Base-by-base conservation (phyloP, 768 basidiomycete genomes). In the Epithele typhae region DNA sequence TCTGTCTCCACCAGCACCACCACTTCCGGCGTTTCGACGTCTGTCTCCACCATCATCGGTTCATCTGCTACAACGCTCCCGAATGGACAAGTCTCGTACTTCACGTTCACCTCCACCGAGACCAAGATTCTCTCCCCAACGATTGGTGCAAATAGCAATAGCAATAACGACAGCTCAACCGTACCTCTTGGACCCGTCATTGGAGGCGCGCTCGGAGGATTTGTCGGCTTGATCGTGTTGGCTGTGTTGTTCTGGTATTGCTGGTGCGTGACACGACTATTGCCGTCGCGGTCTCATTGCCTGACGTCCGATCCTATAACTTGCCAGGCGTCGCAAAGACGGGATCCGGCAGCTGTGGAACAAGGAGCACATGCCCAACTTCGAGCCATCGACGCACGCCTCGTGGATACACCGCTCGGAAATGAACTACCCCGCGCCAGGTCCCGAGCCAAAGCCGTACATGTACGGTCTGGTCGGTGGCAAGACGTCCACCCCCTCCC, bases 381-480 rank as follows among this genome's bases (percentile, higher is more conserved):
- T 46, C 37, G 51, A 53, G 30, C 40, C 45, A 10, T 12, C 43
- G 21, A 30, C 40, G 1, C 38, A 47, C 25, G 37, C 45, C 3
- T 18, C 37, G 2, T 32, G 41, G n/a, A 25, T 32, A n/a, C 49
- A 30, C 4, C 46, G 34, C 14, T 21, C 23, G 4, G 30, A 32
- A 10, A 23, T 33, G 25, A 40, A 40, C 18, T 51, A 49, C 2
- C 34, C 52, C 11, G 48, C 49, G 18, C 48, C 46, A 15, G 66
- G 68, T 33, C 62, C 65, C 23, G 71, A 73, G 38, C 79, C 77
- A 4, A 74, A 66, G 58, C 80, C 81, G 19, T 84, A 84, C 56
- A 71, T 78, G 54, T 84, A 84, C 52, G 81, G 81, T 15, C 68
- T 78, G 34, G 75, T 84, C 21, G 82, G 81, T 3, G 51, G 50